Evolutionary conservation across 176 grass and related monocot genomes (phyloP).

Genomic region (Secale cereale): DNA sequence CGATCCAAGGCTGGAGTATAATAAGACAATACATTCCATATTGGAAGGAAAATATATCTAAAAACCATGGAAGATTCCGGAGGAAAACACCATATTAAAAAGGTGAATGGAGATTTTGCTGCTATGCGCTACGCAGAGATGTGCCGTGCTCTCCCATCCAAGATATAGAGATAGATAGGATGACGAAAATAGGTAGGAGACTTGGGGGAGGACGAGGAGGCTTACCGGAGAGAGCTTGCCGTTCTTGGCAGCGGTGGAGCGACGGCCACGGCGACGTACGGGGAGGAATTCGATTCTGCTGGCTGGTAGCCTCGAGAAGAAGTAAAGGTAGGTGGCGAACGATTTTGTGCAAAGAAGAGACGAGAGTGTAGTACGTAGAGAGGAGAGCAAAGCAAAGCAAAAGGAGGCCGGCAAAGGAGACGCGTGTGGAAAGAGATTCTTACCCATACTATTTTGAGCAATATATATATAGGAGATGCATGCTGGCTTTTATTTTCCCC

Average conservation of each 20-base stretch:
- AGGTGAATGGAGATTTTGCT: not conserved
- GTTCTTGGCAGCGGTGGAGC: not conserved
- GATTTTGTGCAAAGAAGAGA: not conserved
- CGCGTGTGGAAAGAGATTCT: not conserved
- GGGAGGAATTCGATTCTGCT: constrained; percentile 1
- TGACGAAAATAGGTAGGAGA: not conserved
- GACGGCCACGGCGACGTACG: not conserved
- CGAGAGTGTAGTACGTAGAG: not conserved
- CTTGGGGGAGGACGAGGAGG: not conserved
- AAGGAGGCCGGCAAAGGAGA: not conserved
- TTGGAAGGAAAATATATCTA: not conserved
- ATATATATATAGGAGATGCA: too few species aligned
- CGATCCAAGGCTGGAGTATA: not conserved
- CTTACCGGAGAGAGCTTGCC: not conserved
- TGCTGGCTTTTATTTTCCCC: too few species aligned
- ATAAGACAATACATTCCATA: not conserved
- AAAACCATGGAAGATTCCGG: not conserved
- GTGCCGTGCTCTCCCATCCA: not conserved
- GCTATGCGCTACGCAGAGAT: too few species aligned
- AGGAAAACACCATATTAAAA: not conserved
- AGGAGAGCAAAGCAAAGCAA: not conserved
- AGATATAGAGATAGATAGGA: not conserved
- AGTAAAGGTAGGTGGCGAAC: not conserved
- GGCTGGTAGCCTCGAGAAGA: constrained; percentile 14
- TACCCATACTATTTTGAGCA: too few species aligned